phyloP scores from a whole-genome alignment of 495 filamentous ascomycete species.

The Trichoderma virens region DNA sequence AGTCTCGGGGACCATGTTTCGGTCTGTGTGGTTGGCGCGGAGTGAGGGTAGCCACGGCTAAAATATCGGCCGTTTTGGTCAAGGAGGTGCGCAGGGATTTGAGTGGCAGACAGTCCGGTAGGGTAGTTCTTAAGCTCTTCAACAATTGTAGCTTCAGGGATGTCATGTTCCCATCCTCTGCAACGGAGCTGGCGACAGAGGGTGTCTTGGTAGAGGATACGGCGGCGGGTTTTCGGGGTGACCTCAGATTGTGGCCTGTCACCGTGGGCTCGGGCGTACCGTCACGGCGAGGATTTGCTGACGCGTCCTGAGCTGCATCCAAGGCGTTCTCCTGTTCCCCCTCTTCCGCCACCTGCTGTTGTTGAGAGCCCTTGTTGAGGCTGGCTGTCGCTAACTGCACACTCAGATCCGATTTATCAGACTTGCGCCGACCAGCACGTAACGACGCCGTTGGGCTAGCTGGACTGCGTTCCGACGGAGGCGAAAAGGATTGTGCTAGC shows the following conservation, averaged over 20 bases:
- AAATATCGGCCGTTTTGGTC: slow-evolving; percentile 49
- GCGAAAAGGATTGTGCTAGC: not conserved
- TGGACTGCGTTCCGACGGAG: not conserved
- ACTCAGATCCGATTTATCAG: slow-evolving; percentile 15
- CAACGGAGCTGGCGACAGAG: slow-evolving; percentile 10
- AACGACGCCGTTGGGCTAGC: not conserved
- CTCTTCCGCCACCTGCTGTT: not conserved
- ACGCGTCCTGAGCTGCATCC: not conserved
- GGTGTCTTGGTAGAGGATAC: slow-evolving; percentile 9
- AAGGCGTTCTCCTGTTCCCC: slow-evolving; percentile 13
- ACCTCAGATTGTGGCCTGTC: slow-evolving; percentile 10
- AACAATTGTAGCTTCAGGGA: slow-evolving; percentile 30
- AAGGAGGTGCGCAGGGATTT: slow-evolving; percentile 52
- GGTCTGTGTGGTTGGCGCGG: slow-evolving; percentile 50
- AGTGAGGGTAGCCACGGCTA: slow-evolving; percentile 56
- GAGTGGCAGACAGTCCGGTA: slow-evolving; percentile 62
- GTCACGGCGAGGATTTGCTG: not conserved
- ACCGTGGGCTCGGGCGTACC: slow-evolving; percentile 2
- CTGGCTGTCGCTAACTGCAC: slow-evolving; percentile 19
- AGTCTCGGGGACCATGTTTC: slow-evolving; percentile 61
- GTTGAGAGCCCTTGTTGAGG: slow-evolving; percentile 15
- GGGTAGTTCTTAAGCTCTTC: slow-evolving; percentile 48
- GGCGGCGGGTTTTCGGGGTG: slow-evolving; percentile 16
- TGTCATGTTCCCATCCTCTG: slow-evolving; percentile 14
- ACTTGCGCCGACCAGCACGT: not conserved